phyloP scores from a whole-genome alignment of 345 rosid genomes.

The Eucalyptus cloeziana region DNA sequence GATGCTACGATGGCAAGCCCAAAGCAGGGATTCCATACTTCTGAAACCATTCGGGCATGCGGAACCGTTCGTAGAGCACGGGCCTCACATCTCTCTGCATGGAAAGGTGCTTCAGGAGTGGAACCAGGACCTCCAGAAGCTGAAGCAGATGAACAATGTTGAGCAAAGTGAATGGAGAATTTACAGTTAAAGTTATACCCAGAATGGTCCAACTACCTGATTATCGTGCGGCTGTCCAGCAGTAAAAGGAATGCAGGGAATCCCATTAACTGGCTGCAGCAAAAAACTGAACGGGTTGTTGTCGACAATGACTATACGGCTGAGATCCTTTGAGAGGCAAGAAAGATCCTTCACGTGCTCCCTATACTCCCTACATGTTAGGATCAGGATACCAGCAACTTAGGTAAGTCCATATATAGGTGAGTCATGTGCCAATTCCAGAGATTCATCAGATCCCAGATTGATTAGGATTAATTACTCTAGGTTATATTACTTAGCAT shows the following conservation, averaged over 20 bases:
- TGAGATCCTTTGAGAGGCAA: conserved; percentile 59
- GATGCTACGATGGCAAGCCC: conserved; percentile 13
- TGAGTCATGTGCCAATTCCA: neutral
- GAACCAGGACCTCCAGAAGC: conserved; percentile 92
- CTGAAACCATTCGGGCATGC: conserved; percentile 96
- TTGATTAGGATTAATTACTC: neutral
- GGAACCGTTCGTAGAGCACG: conserved; percentile 60
- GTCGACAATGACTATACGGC: conserved; percentile 80
- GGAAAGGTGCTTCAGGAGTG: conserved; percentile 84
- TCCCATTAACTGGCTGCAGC: conserved; percentile 90
- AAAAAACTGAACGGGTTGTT: conserved; percentile 97
- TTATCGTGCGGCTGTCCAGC: conserved; percentile 69
- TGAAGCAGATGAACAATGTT: conserved; percentile 5
- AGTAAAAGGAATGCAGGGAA: conserved; percentile 91
- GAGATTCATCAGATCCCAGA: neutral
- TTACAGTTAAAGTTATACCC: neutral
- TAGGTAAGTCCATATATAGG: neutral
- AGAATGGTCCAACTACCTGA: conserved; percentile 32
- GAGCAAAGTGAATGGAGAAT: neutral
- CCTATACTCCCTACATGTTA: conserved; percentile 43
- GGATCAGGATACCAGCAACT: neutral
- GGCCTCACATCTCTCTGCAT: conserved; percentile 74
- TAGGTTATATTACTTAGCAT: neutral
- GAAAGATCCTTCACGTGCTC: conserved; percentile 95
- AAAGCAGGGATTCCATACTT: conserved; percentile 85